Base-by-base conservation (phyloP, 139 green algal species). In the Chlorella sorokiniana region DNA sequence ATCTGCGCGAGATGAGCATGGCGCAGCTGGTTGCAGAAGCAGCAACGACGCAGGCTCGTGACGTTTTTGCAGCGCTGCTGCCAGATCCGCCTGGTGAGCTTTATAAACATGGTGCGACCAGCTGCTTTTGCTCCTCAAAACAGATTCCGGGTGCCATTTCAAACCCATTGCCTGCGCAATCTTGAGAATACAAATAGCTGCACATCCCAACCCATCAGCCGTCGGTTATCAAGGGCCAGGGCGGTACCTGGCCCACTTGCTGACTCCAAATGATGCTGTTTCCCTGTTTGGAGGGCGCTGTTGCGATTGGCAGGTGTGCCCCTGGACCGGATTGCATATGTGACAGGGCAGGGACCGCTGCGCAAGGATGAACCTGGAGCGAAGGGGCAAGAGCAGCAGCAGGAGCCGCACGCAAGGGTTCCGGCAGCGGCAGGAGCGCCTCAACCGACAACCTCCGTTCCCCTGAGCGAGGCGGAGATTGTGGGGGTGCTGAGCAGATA, bases 1-100 rank as follows among this genome's bases (percentile, higher is more conserved):
- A 67, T 23, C 67, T 86, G 52, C 31, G 59, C 27, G 29, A 70
- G 23, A 68, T 69, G 69, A 61, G 54, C 27, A 51, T 48, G 25
- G 59, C 44, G 3, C 35, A 82, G 52, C 61, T 86, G 44, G 25
- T 48, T 33, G 59, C 56, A 3, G 40, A 45, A 22, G 81, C 81
- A 29, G 70, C 69, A 3, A 37, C 72, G 14, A 86, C 81, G 14
- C 48, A 45, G 37, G 33, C 51, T 8, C 54, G 48, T 1, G 81
- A 85, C 51, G 27, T 38, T 27, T 85, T 85, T 79, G 52, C 45
- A 6, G 69, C 38, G 20, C 38, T 85, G 42, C 72, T 82, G 41
- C 72, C 65, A 2, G 42, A 78, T 31, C 61, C 81, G 0, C 72
- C 72, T 65, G 75, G 75, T 81, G 22, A 14, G 70, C 40, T 16